Conservation (phyloP, 2,329 filamentous ascomycete species). For the Botrytis elliptica region DNA sequence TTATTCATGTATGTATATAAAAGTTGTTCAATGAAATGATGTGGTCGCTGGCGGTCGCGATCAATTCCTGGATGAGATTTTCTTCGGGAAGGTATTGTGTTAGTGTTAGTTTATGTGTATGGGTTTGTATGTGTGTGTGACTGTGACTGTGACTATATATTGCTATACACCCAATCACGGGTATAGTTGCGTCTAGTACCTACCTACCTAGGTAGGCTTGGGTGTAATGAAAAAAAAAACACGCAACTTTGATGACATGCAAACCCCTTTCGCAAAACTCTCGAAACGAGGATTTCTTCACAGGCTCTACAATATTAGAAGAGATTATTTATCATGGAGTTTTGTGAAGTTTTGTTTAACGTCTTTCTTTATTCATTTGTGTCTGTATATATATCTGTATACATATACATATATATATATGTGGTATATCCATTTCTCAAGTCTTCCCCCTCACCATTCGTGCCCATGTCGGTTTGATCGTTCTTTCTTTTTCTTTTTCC, state of each 20-base stretch:
- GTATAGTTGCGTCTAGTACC: background rate
- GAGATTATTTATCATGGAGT: too few species aligned
- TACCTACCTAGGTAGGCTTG: too few species aligned
- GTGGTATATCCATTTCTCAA: background rate
- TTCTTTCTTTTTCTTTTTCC: background rate
- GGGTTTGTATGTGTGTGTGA: too few species aligned
- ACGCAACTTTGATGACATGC: background rate
- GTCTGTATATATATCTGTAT: background rate
- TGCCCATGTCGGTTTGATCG: conserved; percentile 22
- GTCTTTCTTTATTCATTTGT: background rate
- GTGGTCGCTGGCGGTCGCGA: background rate
- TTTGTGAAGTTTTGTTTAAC: background rate
- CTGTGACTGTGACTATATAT: background rate
- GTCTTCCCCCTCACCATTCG: conserved; percentile 15
- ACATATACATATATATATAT: too few species aligned
- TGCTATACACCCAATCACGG: background rate
- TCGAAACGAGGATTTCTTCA: accelerated
- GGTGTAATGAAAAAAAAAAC: too few species aligned
- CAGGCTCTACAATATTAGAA: too few species aligned
- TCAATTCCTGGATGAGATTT: background rate
- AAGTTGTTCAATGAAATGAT: background rate
- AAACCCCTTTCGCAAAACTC: accelerated
- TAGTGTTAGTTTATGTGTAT: too few species aligned
- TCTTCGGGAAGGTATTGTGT: background rate
- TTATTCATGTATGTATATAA: conserved; percentile 6